Conservation (phyloP, 176 grass and related monocot species). For the Thinopyrum elongatum region DNA sequence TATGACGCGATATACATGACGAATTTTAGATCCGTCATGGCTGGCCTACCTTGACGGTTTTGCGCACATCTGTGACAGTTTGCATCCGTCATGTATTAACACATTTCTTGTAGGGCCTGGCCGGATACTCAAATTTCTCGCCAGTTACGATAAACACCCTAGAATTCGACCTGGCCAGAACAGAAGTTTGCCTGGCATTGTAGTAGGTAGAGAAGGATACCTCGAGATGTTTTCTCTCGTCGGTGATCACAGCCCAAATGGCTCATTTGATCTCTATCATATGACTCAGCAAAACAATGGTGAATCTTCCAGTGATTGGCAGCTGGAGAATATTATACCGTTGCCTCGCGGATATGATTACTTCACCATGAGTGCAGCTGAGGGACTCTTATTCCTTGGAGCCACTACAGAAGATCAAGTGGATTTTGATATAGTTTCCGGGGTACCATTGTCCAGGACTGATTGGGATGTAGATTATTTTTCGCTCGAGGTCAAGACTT, state of each 20-base stretch:
- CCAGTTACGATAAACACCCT: no score
- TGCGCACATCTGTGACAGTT: no score
- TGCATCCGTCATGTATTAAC: no score
- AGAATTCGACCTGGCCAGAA: no score
- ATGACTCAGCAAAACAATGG: not conserved
- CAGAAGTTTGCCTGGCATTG: no score
- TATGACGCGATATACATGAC: no score
- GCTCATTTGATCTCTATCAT: not conserved
- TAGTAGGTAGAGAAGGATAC: no score
- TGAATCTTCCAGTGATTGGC: not conserved
- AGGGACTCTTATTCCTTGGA: not conserved
- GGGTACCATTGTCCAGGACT: not conserved
- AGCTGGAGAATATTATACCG: not conserved
- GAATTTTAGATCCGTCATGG: no score
- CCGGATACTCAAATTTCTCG: no score
- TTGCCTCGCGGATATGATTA: not conserved
- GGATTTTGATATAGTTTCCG: not conserved
- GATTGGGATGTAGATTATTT: not conserved
- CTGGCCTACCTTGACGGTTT: no score
- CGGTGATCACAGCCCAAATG: not conserved
- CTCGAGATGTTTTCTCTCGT: not conserved
- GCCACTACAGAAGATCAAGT: not conserved
- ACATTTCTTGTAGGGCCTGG: no score
- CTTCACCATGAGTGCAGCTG: not conserved
- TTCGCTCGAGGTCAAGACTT: not conserved